Conservation (phyloP, 306 rosid species). For the Hylodesmum podocarpum region DNA sequence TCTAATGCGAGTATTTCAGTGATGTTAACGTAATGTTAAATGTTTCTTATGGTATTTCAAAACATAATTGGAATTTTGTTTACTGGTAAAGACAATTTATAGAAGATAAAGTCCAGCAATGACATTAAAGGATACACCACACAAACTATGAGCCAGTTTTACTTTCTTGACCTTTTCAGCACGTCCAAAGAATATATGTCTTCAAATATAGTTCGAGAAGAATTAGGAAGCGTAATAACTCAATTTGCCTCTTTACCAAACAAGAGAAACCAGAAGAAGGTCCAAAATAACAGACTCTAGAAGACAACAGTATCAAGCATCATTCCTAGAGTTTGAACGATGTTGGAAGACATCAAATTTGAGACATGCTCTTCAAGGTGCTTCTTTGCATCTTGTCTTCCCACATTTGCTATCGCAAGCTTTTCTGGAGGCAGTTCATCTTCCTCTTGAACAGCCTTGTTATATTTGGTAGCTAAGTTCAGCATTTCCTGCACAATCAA, state of each 20-base stretch:
- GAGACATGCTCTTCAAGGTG: slow-evolving; percentile 95
- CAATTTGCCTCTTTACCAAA: slow-evolving; percentile 8
- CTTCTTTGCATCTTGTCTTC: slow-evolving; percentile 96
- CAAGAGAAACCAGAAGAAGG: background rate
- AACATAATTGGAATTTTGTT: background rate
- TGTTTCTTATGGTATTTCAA: slow-evolving; percentile 1
- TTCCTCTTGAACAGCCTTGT: slow-evolving; percentile 97
- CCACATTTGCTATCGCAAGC: slow-evolving; percentile 92
- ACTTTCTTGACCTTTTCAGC: slow-evolving; percentile 55
- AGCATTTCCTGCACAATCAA: slow-evolving; percentile 73
- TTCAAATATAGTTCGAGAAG: background rate
- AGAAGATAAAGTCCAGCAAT: background rate
- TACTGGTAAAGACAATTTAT: background rate
- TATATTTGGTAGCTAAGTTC: slow-evolving; percentile 71
- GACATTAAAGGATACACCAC: background rate
- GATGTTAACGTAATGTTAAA: background rate
- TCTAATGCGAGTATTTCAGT: background rate
- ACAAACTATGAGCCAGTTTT: slow-evolving; percentile 22
- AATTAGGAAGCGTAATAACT: background rate
- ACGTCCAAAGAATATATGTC: slow-evolving; percentile 43
- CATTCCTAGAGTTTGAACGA: slow-evolving; percentile 85
- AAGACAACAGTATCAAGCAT: slow-evolving; percentile 97
- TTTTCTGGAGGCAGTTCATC: slow-evolving; percentile 90
- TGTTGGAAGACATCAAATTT: slow-evolving; percentile 91
- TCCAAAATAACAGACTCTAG: slow-evolving; percentile 37